Conservation (phyloP, 2,329 filamentous ascomycete species). For the Grosmannia serpens region DNA sequence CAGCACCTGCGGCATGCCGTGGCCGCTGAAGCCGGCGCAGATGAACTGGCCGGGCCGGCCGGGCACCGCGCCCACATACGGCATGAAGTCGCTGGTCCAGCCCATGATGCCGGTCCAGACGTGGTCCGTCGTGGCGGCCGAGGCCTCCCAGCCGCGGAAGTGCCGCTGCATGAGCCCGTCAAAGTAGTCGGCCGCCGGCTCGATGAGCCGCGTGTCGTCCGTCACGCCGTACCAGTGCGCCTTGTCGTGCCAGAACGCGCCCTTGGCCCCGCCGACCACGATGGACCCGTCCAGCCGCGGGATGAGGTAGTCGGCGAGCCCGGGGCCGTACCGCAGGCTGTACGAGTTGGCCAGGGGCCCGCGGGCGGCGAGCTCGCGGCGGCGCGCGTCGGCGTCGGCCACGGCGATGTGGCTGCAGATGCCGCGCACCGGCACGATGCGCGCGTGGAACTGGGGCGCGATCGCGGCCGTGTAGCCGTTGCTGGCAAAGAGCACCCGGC, state of each 20-base stretch:
- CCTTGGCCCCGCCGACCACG: conserved; percentile 23
- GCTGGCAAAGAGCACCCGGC: conserved; percentile 16
- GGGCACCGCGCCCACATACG: conserved; percentile 32
- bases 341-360: conserved; percentile 11
- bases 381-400: background rate
- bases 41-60: conserved; percentile 27
- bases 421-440: conserved; percentile 7
- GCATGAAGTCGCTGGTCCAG: conserved; percentile 28
- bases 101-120: conserved; percentile 31
- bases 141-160: conserved; percentile 37
- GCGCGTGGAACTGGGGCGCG: conserved; percentile 11
- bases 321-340: conserved; percentile 11
- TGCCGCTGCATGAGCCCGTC: conserved; percentile 34
- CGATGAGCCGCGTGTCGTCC: conserved; percentile 34
- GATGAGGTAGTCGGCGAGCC: conserved; percentile 26
- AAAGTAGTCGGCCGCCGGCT: conserved; percentile 30
- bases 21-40: conserved; percentile 37
- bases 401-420: conserved; percentile 8
- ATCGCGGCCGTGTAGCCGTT: conserved; percentile 19
- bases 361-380: too few relatives aligned
- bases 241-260: conserved; percentile 20
- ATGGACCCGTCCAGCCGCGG: conserved; percentile 31
- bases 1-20: conserved; percentile 37
- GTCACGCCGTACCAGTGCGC: conserved; percentile 32
- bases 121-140: conserved; percentile 19